Evolutionary conservation across 257 asterid species (phyloP), one percentile per base, ranked within the genome.

Genomic region (Primulina huaijiensis): DNA sequence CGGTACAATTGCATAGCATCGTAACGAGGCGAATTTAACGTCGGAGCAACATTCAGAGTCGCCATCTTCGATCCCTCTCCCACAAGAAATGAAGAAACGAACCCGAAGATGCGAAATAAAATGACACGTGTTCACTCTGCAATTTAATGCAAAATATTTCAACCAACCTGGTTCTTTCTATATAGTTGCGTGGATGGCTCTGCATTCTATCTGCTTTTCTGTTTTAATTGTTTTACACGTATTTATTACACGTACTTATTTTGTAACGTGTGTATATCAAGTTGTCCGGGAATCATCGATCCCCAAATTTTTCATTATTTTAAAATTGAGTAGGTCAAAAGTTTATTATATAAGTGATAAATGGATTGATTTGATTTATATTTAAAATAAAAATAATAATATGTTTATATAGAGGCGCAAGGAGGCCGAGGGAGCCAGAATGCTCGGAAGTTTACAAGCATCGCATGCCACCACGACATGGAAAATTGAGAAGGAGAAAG

Each of bases 401-500:
- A 23, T 23, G 0, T 23, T 23, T 23, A 23, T n/a, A n/a, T n/a
- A n/a, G 29, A 75, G 97, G 66, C 75, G 87, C 25, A 76, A 69
- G 68, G 95, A 88, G 75, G 96, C 92, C 0, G 89, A 86, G 63
- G 97, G 88, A 8, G 72, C 78, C 50, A 90, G 90, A 80, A 92
- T 92, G 96, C 86, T 92, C 1, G 82, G 59, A 35, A 90, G 90
- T 14, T 64, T 92, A 55, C 91, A 80, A 55, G 84, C 92, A 3
- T 75, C 90, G 2, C 89, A 86, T 21, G 89, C 90, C 0, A 96
- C 96, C 52, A 87, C 96, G 0, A 83, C 98, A 2, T 92, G 98
- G 98, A 88, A 90, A 68, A 92, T 92, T 5, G 98, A 92, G 84
- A 92, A 90, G 85, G 98, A 92, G 83, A 92, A 85, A 60, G 98